Evolutionary conservation across 2,329 filamentous ascomycete genomes (phyloP).

Genomic region (Fusarium goolgardi): DNA sequence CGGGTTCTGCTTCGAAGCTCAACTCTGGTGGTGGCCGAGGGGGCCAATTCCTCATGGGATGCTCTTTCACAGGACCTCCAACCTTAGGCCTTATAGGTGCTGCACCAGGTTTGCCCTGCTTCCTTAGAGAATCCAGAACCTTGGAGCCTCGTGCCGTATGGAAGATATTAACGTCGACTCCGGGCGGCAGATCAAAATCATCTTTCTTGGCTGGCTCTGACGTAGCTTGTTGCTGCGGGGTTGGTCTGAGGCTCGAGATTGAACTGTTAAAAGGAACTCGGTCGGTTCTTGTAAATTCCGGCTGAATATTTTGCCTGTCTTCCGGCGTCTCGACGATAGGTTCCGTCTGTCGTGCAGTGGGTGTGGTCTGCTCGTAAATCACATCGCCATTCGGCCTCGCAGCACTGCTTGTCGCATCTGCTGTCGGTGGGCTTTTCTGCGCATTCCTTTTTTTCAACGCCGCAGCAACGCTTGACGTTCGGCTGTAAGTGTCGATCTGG

Average conservation of each 20-base stretch:
- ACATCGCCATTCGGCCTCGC: slow-evolving; percentile 10
- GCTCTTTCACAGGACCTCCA: slow-evolving; percentile 50
- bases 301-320: slow-evolving; percentile 11
- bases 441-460: slow-evolving; percentile 49
- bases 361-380: slow-evolving; percentile 27
- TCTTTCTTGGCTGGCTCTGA: slow-evolving; percentile 33
- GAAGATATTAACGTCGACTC: slow-evolving; percentile 61
- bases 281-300: slow-evolving; percentile 10
- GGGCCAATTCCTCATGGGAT: slow-evolving; percentile 54
- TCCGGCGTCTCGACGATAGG: slow-evolving; percentile 18
- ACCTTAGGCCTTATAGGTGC: slow-evolving; percentile 17
- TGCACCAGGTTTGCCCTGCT: slow-evolving; percentile 37
- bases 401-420: slow-evolving; percentile 8
- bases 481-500: slow-evolving; percentile 64
- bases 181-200: slow-evolving; percentile 54
- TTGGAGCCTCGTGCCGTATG: slow-evolving; percentile 60
- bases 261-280: slow-evolving; percentile 19
- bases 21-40: slow-evolving; percentile 37
- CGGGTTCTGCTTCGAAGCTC: background rate
- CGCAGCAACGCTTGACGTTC: slow-evolving; percentile 58
- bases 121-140: slow-evolving; percentile 55
- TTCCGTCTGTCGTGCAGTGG: slow-evolving; percentile 19
- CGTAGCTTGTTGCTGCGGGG: slow-evolving; percentile 12
- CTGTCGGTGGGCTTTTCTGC: slow-evolving; percentile 7
- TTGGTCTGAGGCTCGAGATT: slow-evolving; percentile 21